Conservation (phyloP, 345 rosid species). For the Melaleuca quinquenervia region DNA sequence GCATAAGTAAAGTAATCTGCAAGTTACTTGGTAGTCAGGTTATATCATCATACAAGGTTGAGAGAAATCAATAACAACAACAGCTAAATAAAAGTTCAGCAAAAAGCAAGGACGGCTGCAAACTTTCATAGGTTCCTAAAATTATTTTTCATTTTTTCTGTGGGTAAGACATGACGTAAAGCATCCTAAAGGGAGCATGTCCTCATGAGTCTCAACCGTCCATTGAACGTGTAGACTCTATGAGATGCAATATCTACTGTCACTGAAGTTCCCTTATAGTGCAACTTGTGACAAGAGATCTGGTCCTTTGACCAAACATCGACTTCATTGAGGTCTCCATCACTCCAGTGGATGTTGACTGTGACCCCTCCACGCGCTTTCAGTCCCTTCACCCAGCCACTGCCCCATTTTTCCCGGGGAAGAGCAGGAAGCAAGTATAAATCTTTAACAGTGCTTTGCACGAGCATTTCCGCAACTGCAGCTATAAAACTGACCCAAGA, state of each 20-base stretch:
- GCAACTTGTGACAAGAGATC: slow-evolving; percentile 25
- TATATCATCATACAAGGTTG: neutral
- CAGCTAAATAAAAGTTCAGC: neutral
- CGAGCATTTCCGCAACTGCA: slow-evolving; percentile 74
- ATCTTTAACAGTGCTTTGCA: slow-evolving; percentile 67
- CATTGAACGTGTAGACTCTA: slow-evolving; percentile 39
- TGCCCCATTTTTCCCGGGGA: slow-evolving; percentile 73
- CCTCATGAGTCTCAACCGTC: slow-evolving; percentile 29
- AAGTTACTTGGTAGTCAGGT: neutral
- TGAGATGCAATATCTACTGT: slow-evolving; percentile 26
- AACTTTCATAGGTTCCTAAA: neutral
- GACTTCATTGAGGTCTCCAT: slow-evolving; percentile 64
- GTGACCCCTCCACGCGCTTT: slow-evolving; percentile 73
- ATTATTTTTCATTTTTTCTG: neutral
- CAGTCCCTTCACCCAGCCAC: slow-evolving; percentile 62
- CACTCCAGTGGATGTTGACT: slow-evolving; percentile 60
- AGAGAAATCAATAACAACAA: neutral
- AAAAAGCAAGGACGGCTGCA: neutral
- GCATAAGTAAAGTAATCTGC: neutral
- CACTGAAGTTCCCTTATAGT: slow-evolving; percentile 35
- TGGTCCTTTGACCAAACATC: slow-evolving; percentile 35
- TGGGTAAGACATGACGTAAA: neutral
- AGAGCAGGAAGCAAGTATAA: slow-evolving; percentile 81
- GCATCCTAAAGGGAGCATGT: neutral
- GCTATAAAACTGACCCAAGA: slow-evolving; percentile 48